Evolutionary conservation across 768 basidiomycete genomes (phyloP).

Genomic region (Mycena rebaudengoi): DNA sequence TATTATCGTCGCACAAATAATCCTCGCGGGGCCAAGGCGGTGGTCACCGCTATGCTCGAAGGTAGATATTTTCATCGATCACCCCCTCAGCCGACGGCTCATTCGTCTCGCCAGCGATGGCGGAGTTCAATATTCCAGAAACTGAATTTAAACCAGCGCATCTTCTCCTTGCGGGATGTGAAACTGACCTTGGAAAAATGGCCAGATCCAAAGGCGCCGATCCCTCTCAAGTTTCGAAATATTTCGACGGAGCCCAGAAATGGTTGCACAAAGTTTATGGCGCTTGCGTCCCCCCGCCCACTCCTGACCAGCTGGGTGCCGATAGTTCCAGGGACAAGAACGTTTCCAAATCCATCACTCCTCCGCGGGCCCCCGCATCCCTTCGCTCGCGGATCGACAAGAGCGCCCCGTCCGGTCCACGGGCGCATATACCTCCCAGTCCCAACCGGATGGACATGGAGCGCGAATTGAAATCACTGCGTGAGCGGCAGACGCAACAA

Average conservation of each 20-base stretch:
- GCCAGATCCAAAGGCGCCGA: constrained; percentile 35
- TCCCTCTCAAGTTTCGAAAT: constrained; percentile 39
- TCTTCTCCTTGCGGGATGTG: constrained; percentile 63
- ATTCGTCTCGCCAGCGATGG: constrained; percentile 46
- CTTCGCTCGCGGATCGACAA: constrained; percentile 12
- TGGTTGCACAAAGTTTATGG: constrained; percentile 63
- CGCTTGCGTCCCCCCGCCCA: constrained; percentile 7
- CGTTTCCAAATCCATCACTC: too few species aligned
- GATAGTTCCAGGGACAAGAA: neutral
- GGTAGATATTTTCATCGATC: constrained; percentile 38
- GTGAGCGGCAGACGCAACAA: constrained; percentile 42
- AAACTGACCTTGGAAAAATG: constrained; percentile 53
- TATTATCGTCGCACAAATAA: constrained; percentile 61
- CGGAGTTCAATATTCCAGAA: constrained; percentile 42
- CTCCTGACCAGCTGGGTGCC: neutral
- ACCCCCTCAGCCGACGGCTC: constrained; percentile 10
- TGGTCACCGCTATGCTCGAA: constrained; percentile 56
- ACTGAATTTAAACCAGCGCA: constrained; percentile 56
- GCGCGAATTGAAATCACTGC: constrained; percentile 50
- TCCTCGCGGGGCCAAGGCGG: constrained; percentile 50
- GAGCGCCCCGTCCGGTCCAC: constrained; percentile 10
- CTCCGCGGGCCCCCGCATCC: constrained; percentile 16
- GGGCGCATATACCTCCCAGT: neutral
- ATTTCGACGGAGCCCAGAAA: constrained; percentile 49
- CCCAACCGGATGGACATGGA: constrained; percentile 30